These are phyloP conservation scores for Solanum gandarillasii DNA, from an alignment of 257 asterid species.

Conservation along the genomic window DNA sequence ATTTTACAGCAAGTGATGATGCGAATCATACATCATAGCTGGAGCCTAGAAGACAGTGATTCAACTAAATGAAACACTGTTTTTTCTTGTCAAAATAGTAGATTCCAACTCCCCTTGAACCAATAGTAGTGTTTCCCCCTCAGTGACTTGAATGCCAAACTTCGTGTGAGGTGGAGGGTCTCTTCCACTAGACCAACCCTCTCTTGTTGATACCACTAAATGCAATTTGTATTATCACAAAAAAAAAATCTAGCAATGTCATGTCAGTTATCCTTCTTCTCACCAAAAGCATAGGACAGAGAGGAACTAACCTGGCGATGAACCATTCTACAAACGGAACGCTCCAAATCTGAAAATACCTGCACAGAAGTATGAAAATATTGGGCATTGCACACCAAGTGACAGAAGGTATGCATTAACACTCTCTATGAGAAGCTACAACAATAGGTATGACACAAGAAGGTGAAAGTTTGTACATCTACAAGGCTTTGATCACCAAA, in stretches of 20 bases:
- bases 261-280: neutral
- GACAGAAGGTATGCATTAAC: neutral
- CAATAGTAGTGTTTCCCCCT: neutral
- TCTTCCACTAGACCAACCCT: neutral
- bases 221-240: neutral
- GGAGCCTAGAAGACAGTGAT: neutral
- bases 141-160: neutral
- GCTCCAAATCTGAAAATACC: slow-evolving; percentile 99
- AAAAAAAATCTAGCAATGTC: neutral
- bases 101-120: neutral
- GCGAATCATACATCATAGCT: neutral
- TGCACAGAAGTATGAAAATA: slow-evolving; percentile 15
- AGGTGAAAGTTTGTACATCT: neutral
- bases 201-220: neutral
- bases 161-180: neutral
- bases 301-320: slow-evolving; percentile 73
- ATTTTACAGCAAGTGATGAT: neutral
- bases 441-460: neutral
- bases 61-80: neutral
- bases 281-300: neutral
- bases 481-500: neutral
- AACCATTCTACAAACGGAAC: slow-evolving; percentile 95
- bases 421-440: neutral
- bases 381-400: neutral
- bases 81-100: neutral